These are phyloP conservation scores for Sporisorium exsertum DNA, from an alignment of 1,284 basidiomycete genomes.

Conservation along the genomic window DNA sequence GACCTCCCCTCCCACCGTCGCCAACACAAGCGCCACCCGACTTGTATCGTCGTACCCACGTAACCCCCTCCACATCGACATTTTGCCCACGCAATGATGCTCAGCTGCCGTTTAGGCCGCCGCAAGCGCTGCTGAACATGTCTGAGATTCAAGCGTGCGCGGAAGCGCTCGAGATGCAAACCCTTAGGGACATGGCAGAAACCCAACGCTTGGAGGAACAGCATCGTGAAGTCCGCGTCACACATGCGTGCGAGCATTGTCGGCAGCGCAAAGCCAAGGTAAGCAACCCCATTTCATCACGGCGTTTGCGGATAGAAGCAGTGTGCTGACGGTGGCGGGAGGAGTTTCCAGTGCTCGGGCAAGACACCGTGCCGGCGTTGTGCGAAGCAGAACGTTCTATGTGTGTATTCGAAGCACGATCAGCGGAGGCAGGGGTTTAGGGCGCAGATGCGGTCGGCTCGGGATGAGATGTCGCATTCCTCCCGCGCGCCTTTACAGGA, in stretches of 20 bases:
- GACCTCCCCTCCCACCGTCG: no score
- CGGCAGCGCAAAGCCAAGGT: constrained; percentile 47
- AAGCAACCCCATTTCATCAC: no score
- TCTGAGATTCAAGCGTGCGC: constrained; percentile 33
- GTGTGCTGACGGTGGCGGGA: neutral
- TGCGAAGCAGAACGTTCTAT: constrained; percentile 34
- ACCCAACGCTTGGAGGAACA: constrained; percentile 16
- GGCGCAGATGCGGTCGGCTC: no score
- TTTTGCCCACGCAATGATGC: no score
- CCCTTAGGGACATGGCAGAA: constrained; percentile 13
- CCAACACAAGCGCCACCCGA: no score
- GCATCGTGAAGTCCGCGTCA: constrained; percentile 28
- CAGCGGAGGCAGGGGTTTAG: no score
- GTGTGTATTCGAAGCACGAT: constrained; percentile 25
- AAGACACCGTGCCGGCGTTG: constrained; percentile 43
- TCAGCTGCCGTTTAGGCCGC: neutral
- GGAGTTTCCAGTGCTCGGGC: constrained; percentile 30
- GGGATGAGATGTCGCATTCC: no score
- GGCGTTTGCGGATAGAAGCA: neutral
- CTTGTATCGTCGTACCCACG: no score
- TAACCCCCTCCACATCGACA: no score
- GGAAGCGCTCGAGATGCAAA: constrained; percentile 34
- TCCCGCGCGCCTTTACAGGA: neutral
- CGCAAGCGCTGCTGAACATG: constrained; percentile 24
- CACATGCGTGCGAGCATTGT: constrained; percentile 49